phyloP scores from a whole-genome alignment of 768 basidiomycete species.

The Fistulinella prunicolor region DNA sequence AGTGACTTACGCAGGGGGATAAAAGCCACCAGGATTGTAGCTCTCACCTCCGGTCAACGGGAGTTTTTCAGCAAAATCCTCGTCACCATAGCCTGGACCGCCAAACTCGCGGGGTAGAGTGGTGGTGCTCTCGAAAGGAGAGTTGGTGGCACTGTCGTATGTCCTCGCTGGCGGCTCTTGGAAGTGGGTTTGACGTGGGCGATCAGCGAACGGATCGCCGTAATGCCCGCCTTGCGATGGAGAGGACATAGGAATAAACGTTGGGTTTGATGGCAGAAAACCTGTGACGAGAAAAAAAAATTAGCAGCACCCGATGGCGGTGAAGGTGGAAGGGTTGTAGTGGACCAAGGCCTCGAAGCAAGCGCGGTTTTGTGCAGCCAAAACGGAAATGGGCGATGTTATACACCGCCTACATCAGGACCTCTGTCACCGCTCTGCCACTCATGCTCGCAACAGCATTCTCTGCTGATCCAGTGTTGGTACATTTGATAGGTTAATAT shows the following conservation, averaged over 20 bases:
- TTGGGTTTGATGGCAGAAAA: background rate
- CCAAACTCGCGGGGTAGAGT: conserved; percentile 55
- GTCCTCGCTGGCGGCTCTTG: conserved; percentile 56
- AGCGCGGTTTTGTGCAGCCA: conserved; percentile 25
- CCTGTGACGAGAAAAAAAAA: conserved; percentile 10
- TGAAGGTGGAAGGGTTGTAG: conserved; percentile 18
- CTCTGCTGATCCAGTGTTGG: background rate
- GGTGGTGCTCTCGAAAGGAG: conserved; percentile 56
- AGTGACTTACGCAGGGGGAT: conserved; percentile 70
- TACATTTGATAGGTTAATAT: background rate
- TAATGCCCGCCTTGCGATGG: conserved; percentile 35
- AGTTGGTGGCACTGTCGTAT: conserved; percentile 37
- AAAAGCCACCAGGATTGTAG: conserved; percentile 58
- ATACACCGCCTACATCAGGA: conserved; percentile 30
- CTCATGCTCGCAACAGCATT: conserved; percentile 1
- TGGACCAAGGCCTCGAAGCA: conserved; percentile 15
- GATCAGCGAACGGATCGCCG: conserved; percentile 73
- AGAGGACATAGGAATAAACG: conserved; percentile 23
- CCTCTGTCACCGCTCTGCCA: conserved; percentile 29
- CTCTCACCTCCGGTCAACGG: conserved; percentile 61
- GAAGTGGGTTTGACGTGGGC: conserved; percentile 52
- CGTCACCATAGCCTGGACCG: conserved; percentile 49
- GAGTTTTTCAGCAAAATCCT: conserved; percentile 73
- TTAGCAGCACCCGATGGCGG: conserved; percentile 10
- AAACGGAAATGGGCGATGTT: conserved; percentile 33